Percentiles rank a stretch among this genome's conserved stretches.
Evolutionary conservation across 2,329 filamentous ascomycete species (phyloP).

Genomic region (Alternaria alternata): DNA sequence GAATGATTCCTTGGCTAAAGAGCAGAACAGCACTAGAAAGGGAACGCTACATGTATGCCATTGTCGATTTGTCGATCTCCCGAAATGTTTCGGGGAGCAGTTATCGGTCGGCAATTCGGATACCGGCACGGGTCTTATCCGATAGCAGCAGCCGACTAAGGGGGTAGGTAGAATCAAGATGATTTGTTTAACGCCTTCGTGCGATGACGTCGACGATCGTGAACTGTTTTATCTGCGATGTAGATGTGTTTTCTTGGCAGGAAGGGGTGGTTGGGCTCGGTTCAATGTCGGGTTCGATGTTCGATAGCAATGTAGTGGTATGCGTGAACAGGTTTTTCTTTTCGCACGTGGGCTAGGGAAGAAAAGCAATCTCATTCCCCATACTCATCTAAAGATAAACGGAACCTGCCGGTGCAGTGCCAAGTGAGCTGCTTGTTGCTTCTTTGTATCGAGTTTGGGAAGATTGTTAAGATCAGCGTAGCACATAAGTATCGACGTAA

Average conservation of each 20-base stretch:
- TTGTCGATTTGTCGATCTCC: constrained; percentile 24
- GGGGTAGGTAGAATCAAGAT: neutral
- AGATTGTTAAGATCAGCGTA: neutral
- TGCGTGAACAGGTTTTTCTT: constrained; percentile 7
- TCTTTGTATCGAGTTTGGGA: neutral
- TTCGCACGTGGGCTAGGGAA: constrained; percentile 1
- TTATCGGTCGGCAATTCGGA: constrained; percentile 1
- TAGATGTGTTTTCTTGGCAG: neutral
- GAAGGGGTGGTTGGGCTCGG: neutral
- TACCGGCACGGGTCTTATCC: constrained; percentile 3
- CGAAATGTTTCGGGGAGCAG: constrained; percentile 17
- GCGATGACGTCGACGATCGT: constrained; percentile 15
- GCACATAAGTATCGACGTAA: neutral
- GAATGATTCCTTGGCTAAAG: neutral
- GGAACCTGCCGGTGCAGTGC: neutral
- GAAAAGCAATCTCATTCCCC: neutral
- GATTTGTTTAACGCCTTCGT: neutral
- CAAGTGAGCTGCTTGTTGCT: neutral
- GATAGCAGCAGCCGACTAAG: neutral
- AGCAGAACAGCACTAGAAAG: neutral
- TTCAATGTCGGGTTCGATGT: neutral
- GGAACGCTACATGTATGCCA: neutral
- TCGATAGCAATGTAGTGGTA: neutral
- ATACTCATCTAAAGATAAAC: neutral
- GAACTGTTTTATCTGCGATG: constrained; percentile 1